Base-by-base conservation (phyloP, 2,329 filamentous ascomycete species). In the Penicillium sp. region DNA sequence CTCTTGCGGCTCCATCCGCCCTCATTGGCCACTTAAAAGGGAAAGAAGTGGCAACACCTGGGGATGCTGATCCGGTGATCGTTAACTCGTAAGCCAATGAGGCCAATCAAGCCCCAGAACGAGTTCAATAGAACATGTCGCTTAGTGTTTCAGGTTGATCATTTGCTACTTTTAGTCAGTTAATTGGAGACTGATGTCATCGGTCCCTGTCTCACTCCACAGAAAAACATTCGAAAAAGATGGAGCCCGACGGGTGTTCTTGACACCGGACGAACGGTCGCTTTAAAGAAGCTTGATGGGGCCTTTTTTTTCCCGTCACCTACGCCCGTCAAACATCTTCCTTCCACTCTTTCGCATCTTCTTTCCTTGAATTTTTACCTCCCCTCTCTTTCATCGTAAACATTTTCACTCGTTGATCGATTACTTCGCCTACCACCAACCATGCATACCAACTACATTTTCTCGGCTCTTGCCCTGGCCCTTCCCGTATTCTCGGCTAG, bases 391-490 rank as follows among this genome's bases (percentile, higher is more conserved):
- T 41, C 10, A n/a, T 12, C 36, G 40, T 22, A 12, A 11, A 31
- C 6, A 8, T 17, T 9, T 43, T 35, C n/a, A 14, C 35, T 37
- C 38, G 40, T 54, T 52, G 31, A 43, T 37, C 25, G 41, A 47
- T 36, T 55, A 30, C 11, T 16, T 25, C 33, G n/a, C 26, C 19
- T 8, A 56, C 17, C 17, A 25, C 30, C 52, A 50, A 49, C 12
- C n/a, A 63, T 63, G 61, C 55, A 49, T 49, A 9, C 51, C 17
- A 52, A 53, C 3, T 36, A 49, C 12, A 28, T 65, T 26, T 38
- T 62, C 41, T 43, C 53, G 36, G 48, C 51, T 17, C 48, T 64
- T 35, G 55, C 63, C 26, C 48, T 64, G 31, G 43, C 55, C n/a
- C 40, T 57, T 8, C 56, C 57, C 26, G 59, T 48, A 3, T 45